Evolutionary conservation across 208 protist species (phyloP).

Genomic region (Tritrichomonas foetus): DNA sequence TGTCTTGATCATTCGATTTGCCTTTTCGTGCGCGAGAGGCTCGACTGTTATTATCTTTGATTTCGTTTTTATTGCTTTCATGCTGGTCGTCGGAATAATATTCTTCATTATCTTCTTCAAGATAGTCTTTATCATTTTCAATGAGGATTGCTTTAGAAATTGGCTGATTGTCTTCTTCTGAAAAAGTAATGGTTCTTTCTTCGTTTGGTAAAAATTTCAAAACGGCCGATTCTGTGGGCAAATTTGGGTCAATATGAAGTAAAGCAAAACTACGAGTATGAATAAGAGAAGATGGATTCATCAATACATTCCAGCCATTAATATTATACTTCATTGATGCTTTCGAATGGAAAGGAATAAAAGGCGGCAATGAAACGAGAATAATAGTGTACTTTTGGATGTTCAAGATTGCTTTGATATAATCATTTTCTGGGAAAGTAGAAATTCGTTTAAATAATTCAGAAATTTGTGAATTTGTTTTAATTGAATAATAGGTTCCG

Average conservation of each 20-base stretch:
- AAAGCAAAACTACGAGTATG: neutral
- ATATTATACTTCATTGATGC: neutral
- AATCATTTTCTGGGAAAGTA: constrained; percentile 1
- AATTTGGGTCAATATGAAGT: neutral
- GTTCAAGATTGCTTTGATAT: neutral
- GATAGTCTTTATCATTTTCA: neutral
- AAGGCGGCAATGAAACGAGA: neutral
- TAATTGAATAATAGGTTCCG: neutral
- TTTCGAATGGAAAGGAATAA: neutral
- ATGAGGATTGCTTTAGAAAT: neutral
- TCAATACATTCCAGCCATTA: neutral
- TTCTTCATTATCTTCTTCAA: neutral
- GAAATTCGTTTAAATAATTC: neutral
- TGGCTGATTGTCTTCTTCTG: neutral
- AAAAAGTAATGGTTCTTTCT: neutral
- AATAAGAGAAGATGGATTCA: neutral
- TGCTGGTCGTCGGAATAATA: no score
- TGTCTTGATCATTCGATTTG: no score
- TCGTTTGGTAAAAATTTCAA: neutral
- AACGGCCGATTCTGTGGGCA: neutral
- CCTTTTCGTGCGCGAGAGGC: no score
- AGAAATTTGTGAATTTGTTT: neutral
- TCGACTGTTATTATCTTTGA: no score
- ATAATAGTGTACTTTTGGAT: neutral
- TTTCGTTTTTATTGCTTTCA: no score